Conservation (phyloP, 768 basidiomycete species). For the Russula foetens region DNA sequence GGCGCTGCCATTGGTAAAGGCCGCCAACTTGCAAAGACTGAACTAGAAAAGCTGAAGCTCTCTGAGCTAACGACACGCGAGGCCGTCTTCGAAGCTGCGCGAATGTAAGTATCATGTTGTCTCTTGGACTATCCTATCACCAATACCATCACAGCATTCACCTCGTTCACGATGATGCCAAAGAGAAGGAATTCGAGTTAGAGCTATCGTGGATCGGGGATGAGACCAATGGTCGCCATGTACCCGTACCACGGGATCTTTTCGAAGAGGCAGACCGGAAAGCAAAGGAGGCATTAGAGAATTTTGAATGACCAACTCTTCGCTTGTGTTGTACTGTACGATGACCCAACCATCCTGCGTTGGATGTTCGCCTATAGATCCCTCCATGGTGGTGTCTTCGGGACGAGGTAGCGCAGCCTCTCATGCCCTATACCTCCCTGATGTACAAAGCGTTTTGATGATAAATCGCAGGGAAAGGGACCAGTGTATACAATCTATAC, state of each 20-base stretch:
- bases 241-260: slow-evolving; percentile 78
- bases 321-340: slow-evolving; percentile 21
- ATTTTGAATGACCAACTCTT: slow-evolving; percentile 37
- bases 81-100: slow-evolving; percentile 87
- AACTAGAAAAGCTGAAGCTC: slow-evolving; percentile 91
- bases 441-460: not conserved
- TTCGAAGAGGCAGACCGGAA: slow-evolving; percentile 77
- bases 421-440: not conserved
- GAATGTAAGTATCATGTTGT: slow-evolving; percentile 61
- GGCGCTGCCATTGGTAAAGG: slow-evolving; percentile 98
- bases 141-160: slow-evolving; percentile 61
- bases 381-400: not conserved
- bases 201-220: slow-evolving; percentile 95
- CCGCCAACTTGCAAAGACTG: slow-evolving; percentile 95
- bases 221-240: slow-evolving; percentile 73
- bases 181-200: slow-evolving; percentile 97
- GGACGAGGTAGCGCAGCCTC: not conserved
- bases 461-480: slow-evolving; percentile 7
- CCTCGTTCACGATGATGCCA: slow-evolving; percentile 93
- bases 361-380: not conserved
- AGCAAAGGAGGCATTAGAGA: slow-evolving; percentile 81
- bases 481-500: slow-evolving; percentile 21
- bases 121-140: slow-evolving; percentile 4
- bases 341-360: slow-evolving; percentile 15
- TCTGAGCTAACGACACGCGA: slow-evolving; percentile 71